Evolutionary conservation across 495 filamentous ascomycete genomes (phyloP).

Genomic region (Aspergillus hancockii): DNA sequence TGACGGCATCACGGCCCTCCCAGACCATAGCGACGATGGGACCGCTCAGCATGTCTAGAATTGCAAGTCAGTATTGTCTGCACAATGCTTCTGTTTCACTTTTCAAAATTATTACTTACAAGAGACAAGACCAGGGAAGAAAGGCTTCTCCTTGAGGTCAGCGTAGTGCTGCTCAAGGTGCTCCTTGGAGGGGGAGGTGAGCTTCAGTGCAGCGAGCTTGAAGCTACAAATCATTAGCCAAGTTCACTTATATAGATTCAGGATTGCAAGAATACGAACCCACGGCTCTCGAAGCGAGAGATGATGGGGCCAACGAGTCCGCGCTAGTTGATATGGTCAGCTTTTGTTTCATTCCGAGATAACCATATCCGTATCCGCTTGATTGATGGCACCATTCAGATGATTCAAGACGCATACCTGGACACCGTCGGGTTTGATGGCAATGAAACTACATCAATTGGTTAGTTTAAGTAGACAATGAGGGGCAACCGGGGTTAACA

Average conservation of each 20-base stretch:
- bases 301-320: conserved; percentile 96
- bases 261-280: conserved; percentile 51
- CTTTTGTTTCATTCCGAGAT: conserved; percentile 20
- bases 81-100: neutral
- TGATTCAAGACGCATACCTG: conserved; percentile 63
- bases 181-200: conserved; percentile 78
- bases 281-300: conserved; percentile 92
- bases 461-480: conserved; percentile 47
- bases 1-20: conserved; percentile 96
- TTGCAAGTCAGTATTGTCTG: conserved; percentile 10
- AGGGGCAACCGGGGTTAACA: conserved; percentile 25
- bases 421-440: conserved; percentile 98
- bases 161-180: conserved; percentile 98
- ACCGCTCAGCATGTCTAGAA: conserved; percentile 89
- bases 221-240: conserved; percentile 57
- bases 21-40: conserved; percentile 99
- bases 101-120: conserved; percentile 57
- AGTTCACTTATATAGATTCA: neutral
- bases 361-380: conserved; percentile 13
- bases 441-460: conserved; percentile 78
- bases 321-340: conserved; percentile 60
- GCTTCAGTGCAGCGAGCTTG: conserved; percentile 98
- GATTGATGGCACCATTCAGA: neutral
- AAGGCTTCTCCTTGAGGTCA: conserved; percentile 89
- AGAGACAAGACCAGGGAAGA: conserved; percentile 90